A percentile compares a stretch with the other conserved stretches of the same genome.
Evolutionary conservation across 2,329 filamentous ascomycete species (phyloP).

Genomic region (Monilinia fructicola): DNA sequence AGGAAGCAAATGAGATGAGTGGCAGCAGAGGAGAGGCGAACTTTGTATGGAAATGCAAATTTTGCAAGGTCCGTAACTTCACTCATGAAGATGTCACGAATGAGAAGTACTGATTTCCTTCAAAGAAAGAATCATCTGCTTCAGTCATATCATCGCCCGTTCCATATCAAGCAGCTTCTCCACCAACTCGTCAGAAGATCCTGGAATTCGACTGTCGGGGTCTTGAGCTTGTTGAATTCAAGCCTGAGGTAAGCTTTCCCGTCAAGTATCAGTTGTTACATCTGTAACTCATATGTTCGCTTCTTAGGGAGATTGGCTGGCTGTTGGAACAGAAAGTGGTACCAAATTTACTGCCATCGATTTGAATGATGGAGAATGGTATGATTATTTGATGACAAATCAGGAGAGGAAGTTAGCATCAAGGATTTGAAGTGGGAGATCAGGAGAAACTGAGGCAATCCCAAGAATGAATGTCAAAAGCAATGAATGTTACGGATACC

Average conservation of each 20-base stretch:
- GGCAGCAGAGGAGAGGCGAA: constrained; percentile 95
- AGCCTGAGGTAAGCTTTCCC: constrained; percentile 66
- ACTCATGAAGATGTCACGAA: neutral
- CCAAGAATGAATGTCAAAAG: neutral
- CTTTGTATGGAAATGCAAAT: constrained; percentile 99
- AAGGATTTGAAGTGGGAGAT: constrained; percentile 89
- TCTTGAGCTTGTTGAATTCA: constrained; percentile 88
- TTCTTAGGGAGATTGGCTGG: constrained; percentile 80
- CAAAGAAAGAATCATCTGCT: constrained; percentile 78
- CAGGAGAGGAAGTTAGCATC: constrained; percentile 86
- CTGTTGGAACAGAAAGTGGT: constrained; percentile 73
- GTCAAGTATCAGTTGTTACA: neutral
- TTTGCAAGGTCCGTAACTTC: constrained; percentile 72
- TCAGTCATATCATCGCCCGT: constrained; percentile 74
- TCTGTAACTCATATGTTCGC: neutral
- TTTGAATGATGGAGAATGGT: constrained; percentile 90
- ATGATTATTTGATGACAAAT: constrained; percentile 96
- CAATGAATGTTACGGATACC: constrained; percentile 16
- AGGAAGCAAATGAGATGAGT: constrained; percentile 89
- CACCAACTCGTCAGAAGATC: constrained; percentile 73
- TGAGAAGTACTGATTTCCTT: constrained; percentile 2
- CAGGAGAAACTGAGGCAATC: constrained; percentile 36
- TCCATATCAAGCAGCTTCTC: constrained; percentile 68
- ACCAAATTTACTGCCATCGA: constrained; percentile 84
- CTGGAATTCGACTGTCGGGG: constrained; percentile 93